Evolutionary conservation across 129 eudicot genomes (phyloP), one percentile per base, ranked within the genome.

Genomic region (Saposhnikovia divaricata): DNA sequence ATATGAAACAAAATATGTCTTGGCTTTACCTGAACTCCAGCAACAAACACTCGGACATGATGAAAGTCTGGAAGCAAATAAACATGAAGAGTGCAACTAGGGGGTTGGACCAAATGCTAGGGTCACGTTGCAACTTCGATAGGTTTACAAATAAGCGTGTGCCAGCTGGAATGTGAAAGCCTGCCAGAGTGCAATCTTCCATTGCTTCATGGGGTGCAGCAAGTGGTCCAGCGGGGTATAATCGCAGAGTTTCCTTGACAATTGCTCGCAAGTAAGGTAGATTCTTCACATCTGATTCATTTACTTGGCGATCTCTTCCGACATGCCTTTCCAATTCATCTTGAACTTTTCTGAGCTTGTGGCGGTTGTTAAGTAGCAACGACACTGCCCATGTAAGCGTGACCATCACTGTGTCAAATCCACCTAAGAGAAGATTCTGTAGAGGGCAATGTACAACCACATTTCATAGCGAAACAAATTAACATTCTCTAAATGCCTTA

Each of bases 321-420:
- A 57, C 66, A 23, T 57, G 66, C 66, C 23, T 23, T 21, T 23
- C 23, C 57, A 50, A 15, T 50, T 50, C 57, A 50, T 50, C 57
- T 50, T 50, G 57, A 15, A 16, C 57, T 57, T 57, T 57, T 57
- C 4, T 57, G 1, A 57, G 12, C 66, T 23, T n/a, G 66, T 57
- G 66, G 28, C 66, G 66, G 66, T 57, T 57, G 66, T 57, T 57
- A 21, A 57, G 66, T 23, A 57, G 66, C 66, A 57, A 57, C n/a
- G 66, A 57, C 12, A 57, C 66, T 57, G 66, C 27, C 63, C 63
- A 55, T 55, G 63, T 55, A 55, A 55, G 63, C 3, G 63, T 55
- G 27, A 55, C n/a, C 63, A 55, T 55, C 23, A 9, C 25, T 6
- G 27, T 61, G 38, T 27, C 79, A 57, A 45, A 25, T 37, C 63